Conservation (phyloP, 2,329 filamentous ascomycete species). For the Aspergillus spinulosporus region DNA sequence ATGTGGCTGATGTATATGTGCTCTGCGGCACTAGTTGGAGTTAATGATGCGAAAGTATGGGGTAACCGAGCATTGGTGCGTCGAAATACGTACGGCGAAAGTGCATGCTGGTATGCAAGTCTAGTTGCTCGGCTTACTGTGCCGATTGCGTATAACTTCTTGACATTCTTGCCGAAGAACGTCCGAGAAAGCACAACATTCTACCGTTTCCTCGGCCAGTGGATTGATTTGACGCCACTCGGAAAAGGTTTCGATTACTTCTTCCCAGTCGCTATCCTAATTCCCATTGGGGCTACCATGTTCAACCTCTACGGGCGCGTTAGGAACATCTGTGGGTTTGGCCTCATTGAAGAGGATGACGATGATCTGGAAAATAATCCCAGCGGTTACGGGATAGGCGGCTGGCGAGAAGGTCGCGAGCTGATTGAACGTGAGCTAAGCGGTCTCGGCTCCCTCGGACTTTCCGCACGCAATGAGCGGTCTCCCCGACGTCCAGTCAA, state of each 20-base stretch:
- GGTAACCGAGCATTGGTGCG: constrained; percentile 86
- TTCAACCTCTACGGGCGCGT: constrained; percentile 88
- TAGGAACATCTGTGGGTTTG: constrained; percentile 75
- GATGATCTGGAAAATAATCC: constrained; percentile 62
- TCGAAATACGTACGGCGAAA: constrained; percentile 88
- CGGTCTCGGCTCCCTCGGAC: constrained; percentile 54
- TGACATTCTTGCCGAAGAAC: constrained; percentile 76
- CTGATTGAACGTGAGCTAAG: constrained; percentile 84
- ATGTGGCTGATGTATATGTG: constrained; percentile 97
- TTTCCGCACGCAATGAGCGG: constrained; percentile 37
- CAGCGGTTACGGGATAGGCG: constrained; percentile 70
- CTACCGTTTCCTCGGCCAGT: constrained; percentile 78
- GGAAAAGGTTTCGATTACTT: constrained; percentile 82
- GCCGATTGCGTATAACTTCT: constrained; percentile 92
- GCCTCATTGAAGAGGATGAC: constrained; percentile 73
- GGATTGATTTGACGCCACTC: constrained; percentile 79
- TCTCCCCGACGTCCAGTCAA: constrained; percentile 31
- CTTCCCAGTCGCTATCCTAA: constrained; percentile 82
- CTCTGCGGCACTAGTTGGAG: constrained; percentile 77
- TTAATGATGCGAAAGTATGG: constrained; percentile 97
- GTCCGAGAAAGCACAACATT: constrained; percentile 80
- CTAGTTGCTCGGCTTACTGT: constrained; percentile 92
- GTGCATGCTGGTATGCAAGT: constrained; percentile 91
- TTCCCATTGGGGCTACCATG: constrained; percentile 80
- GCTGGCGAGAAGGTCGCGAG: constrained; percentile 88